Base-by-base conservation (phyloP, 139 green algal genomes). In the Parachlorella kessleri region DNA sequence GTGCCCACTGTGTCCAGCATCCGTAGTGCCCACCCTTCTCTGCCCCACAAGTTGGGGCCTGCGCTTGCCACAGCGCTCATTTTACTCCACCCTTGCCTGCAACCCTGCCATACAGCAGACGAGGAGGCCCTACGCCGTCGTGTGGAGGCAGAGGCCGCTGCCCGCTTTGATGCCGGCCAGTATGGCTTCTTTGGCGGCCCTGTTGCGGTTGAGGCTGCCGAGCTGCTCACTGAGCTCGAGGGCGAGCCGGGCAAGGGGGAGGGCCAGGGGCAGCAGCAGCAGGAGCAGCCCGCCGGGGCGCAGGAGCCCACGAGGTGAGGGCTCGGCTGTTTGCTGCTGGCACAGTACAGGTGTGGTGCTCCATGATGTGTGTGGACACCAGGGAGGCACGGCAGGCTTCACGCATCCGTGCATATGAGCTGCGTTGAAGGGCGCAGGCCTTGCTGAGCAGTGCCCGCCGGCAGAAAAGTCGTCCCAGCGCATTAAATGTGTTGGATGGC, bases 101-200 rank as follows among this genome's bases (percentile, higher is more conserved):
- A 42, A 2, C 65, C 28, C 42, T 28, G 23, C 71, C 48, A 7
- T 24, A 23, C 24, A 65, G 54, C 30, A 48, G 79, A 84, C 67
- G 79, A 84, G 72, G 79, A 38, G 4, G 63, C 72, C 3, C 68
- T 84, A n/a, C 38, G 38, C 3, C 63, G 63, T 33, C 75, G 75
- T 41, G 76, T 75, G 24, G 70, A 76, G 41, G 35, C 63, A 21
- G 65, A 77, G 76, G 53, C 76, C 63, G 55, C 53, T 3, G 68
- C 73, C 36, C 80, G 70, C 38, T 83, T 83, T 75, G 77, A 86
- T 36, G 82, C 82, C 21, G 14, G 23, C 8, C 82, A 83, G 70
- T 86, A 86, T 67, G 82, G 82, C 53, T 86, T 86, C 72, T 86
- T 86, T 40, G 76, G 64, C 53, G 39, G 26, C 36, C 7, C 55